Percentiles rank a stretch among this genome's conserved stretches.
Conservation (phyloP, 208 protist species). For the Trypanosoma cruzi region DNA sequence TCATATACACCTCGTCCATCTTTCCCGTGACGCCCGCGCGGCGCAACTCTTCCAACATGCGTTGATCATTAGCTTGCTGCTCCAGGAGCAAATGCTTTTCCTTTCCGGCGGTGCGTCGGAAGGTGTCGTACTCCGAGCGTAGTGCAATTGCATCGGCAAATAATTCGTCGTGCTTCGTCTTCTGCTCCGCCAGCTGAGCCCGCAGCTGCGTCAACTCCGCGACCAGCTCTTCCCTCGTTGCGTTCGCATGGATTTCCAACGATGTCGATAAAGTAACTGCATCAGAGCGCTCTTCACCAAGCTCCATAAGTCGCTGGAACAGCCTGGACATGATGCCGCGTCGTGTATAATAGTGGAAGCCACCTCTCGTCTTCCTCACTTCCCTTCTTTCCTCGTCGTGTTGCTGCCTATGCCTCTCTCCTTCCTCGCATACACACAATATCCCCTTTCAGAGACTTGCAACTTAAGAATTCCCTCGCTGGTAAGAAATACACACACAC, state of each 20-base stretch:
- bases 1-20: conserved; percentile 35
- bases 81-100: conserved; percentile 27
- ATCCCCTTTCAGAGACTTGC: too few relatives aligned
- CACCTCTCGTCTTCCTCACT: not conserved
- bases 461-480: too few relatives aligned
- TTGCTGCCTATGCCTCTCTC: not conserved
- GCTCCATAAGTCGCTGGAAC: conserved; percentile 34
- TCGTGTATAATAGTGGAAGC: not conserved
- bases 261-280: not conserved
- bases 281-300: conserved; percentile 17
- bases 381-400: not conserved
- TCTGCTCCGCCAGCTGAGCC: conserved; percentile 28
- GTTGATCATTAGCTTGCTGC: conserved; percentile 30
- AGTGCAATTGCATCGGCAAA: conserved; percentile 29
- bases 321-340: conserved; percentile 2
- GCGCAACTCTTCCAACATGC: conserved; percentile 44
- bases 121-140: conserved; percentile 42
- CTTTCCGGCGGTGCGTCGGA: conserved; percentile 25
- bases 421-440: not conserved
- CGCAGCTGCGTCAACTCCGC: conserved; percentile 24
- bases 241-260: not conserved
- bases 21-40: conserved; percentile 31
- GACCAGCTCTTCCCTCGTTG: conserved; percentile 10
- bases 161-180: conserved; percentile 36
- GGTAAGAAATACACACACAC: not conserved